These are phyloP conservation scores for Leptodontidium sp. DNA, from an alignment of 2,329 filamentous ascomycete species.

Conservation along the genomic window DNA sequence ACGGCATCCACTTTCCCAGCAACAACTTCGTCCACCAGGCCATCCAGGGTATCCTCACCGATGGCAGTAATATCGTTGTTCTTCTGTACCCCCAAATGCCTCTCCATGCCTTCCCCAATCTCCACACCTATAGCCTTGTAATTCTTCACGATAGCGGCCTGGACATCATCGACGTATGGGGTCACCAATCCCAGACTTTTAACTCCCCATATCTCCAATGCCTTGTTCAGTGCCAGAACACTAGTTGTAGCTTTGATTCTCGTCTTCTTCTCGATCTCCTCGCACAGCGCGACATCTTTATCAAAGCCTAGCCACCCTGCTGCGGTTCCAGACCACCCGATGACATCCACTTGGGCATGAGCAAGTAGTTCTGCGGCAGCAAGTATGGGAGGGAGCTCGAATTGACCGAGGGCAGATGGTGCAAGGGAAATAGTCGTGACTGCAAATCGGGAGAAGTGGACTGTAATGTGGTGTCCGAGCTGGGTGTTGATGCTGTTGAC, in stretches of 20 bases:
- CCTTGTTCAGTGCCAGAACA: slow-evolving; percentile 51
- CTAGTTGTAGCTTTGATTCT: slow-evolving; percentile 52
- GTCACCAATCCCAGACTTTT: slow-evolving; percentile 51
- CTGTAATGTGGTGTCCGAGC: slow-evolving; percentile 46
- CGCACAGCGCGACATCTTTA: slow-evolving; percentile 51
- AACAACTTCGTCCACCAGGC: slow-evolving; percentile 33
- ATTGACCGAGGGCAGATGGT: slow-evolving; percentile 46
- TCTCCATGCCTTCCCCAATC: slow-evolving; percentile 45
- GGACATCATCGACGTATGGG: slow-evolving; percentile 53
- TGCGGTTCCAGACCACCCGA: slow-evolving; percentile 51
- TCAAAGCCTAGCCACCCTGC: slow-evolving; percentile 53
- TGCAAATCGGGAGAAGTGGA: slow-evolving; percentile 54
- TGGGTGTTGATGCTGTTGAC: slow-evolving; percentile 41
- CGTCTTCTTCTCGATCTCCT: slow-evolving; percentile 48
- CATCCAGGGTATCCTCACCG: slow-evolving; percentile 46
- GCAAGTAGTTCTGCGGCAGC: slow-evolving; percentile 48
- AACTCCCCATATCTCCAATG: slow-evolving; percentile 42
- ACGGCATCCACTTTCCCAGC: slow-evolving; percentile 46
- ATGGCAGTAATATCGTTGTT: slow-evolving; percentile 51
- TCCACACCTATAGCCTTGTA: slow-evolving; percentile 48
- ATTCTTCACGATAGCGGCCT: slow-evolving; percentile 49
- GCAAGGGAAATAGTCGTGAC: slow-evolving; percentile 51
- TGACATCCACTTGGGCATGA: slow-evolving; percentile 50
- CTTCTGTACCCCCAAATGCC: slow-evolving; percentile 48
- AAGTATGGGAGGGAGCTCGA: slow-evolving; percentile 45